A percentile compares a stretch with the other conserved stretches of the same genome.
phyloP scores from a whole-genome alignment of 768 basidiomycete species.

The Lactifluus volemus region DNA sequence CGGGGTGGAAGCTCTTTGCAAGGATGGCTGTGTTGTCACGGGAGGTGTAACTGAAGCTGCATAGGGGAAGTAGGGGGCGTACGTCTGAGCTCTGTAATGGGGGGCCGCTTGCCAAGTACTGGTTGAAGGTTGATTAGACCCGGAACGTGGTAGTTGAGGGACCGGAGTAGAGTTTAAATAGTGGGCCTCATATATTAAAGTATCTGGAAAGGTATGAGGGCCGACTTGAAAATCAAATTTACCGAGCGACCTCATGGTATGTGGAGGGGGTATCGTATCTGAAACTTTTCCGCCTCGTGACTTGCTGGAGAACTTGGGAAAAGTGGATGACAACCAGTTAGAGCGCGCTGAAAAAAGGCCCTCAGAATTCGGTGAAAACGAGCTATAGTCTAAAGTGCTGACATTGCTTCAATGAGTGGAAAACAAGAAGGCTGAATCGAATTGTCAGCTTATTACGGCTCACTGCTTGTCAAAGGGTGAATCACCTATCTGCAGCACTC shows the following conservation, averaged over 20 bases:
- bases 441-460: slow-evolving; percentile 4
- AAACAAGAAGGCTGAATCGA: slow-evolving; percentile 43
- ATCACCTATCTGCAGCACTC: slow-evolving; percentile 52
- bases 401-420: slow-evolving; percentile 70
- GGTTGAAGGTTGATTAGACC: slow-evolving; percentile 22
- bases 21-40: neutral
- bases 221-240: slow-evolving; percentile 67
- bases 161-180: slow-evolving; percentile 37
- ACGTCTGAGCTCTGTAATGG: slow-evolving; percentile 11
- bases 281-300: slow-evolving; percentile 49
- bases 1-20: slow-evolving; percentile 29
- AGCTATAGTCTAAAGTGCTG: slow-evolving; percentile 15
- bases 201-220: slow-evolving; percentile 63
- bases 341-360: slow-evolving; percentile 46
- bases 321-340: slow-evolving; percentile 54
- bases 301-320: slow-evolving; percentile 65
- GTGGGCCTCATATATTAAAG: slow-evolving; percentile 63
- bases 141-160: slow-evolving; percentile 21
- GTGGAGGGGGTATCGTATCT: slow-evolving; percentile 49
- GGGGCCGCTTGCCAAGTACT: slow-evolving; percentile 16
- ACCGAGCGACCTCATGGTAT: slow-evolving; percentile 56
- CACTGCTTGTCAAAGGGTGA: neutral
- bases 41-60: neutral
- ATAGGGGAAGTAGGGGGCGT: slow-evolving; percentile 2
- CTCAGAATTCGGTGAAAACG: slow-evolving; percentile 10